Conservation (phyloP, 1,284 basidiomycete species). For the Vanrija sp. region DNA sequence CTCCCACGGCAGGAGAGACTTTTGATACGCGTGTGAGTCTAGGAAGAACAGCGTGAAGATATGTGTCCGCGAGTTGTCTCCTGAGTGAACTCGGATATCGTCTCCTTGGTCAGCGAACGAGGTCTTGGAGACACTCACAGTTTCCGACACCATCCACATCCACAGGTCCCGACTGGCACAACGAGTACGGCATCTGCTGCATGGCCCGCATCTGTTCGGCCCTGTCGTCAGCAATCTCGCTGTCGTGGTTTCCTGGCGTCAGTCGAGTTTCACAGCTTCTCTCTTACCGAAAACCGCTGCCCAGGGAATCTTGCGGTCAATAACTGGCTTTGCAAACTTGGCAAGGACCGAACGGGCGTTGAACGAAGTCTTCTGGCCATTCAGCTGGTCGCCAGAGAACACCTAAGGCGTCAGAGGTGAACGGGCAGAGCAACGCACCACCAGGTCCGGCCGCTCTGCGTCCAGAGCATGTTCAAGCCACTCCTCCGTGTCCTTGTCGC, state of each 20-base stretch:
- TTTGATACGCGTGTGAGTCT: conserved; percentile 75
- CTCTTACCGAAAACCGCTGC: conserved; percentile 67
- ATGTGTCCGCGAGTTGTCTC: conserved; percentile 70
- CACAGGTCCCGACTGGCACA: conserved; percentile 72
- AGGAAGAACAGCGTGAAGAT: conserved; percentile 88
- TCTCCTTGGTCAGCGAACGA: conserved; percentile 54
- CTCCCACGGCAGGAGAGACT: conserved; percentile 53
- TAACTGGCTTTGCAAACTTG: conserved; percentile 76
- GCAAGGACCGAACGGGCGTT: conserved; percentile 78
- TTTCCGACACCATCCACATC: conserved; percentile 82
- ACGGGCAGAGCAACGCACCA: conserved; percentile 53
- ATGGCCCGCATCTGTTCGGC: conserved; percentile 65
- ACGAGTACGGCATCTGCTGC: conserved; percentile 75
- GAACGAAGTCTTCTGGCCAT: conserved; percentile 83
- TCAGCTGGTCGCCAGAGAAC: conserved; percentile 74
- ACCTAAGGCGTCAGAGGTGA: conserved; percentile 17
- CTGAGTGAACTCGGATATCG: conserved; percentile 42
- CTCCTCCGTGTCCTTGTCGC: conserved; percentile 69
- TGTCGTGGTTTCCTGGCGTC: conserved; percentile 75
- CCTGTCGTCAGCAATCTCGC: conserved; percentile 60
- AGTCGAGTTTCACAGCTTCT: conserved; percentile 3
- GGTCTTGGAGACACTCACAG: conserved; percentile 52
- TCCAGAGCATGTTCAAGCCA: conserved; percentile 71
- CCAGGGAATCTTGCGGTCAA: conserved; percentile 76
- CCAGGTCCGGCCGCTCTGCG: conserved; percentile 78